Base-by-base conservation (phyloP, 2,329 filamentous ascomycete species). In the Aspergillus quadricinctus region DNA sequence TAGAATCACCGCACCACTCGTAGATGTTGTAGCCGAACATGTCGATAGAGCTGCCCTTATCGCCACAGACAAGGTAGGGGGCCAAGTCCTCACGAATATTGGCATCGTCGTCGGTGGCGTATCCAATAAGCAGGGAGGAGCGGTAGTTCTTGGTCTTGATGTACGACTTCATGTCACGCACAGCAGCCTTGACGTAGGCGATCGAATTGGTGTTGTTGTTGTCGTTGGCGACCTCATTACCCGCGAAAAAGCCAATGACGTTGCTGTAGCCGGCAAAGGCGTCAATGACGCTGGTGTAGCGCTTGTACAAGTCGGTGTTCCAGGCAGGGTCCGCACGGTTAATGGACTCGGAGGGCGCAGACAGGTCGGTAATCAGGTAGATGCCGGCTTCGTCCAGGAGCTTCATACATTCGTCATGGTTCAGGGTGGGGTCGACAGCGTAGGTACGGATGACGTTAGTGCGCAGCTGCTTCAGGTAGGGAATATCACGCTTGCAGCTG, bases 1-100 rank as follows among this genome's bases (percentile, higher is more conserved):
- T 85, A 70, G 90, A 96, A 66, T 92, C 75, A 65, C 93, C 94
- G 74, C 94, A 99, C 94, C 94, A 99, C 53, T 92, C 96, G 83
- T 99, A 99, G 79, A 97, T 96, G 83, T 99, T 99, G 88, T 97
- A 97, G 57, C 94, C 94, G 90, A 92, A 99, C 82, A 95, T 97
- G 77, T 99, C 94, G 64, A 97, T 96, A 59, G 88, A 75, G 69
- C 77, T 76, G 8, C 80, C 78, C 59, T 84, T 75, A 58, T 69
- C 64, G 55, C 92, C 90, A 72, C 94, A 99, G 82, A 96, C 92
- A 80, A 99, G 97, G 83, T 96, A 99, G 72, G 91, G 80, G 65
- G 91, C 90, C 70, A 97, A 85, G 68, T 91, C 81, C 63, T 81
- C 81, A 74, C 94, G 90, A 66, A 96, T 95, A 23, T 85, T 82